phyloP scores from a whole-genome alignment of 805 yeast genomes.

The Ogataea nakhonphanomensis region DNA sequence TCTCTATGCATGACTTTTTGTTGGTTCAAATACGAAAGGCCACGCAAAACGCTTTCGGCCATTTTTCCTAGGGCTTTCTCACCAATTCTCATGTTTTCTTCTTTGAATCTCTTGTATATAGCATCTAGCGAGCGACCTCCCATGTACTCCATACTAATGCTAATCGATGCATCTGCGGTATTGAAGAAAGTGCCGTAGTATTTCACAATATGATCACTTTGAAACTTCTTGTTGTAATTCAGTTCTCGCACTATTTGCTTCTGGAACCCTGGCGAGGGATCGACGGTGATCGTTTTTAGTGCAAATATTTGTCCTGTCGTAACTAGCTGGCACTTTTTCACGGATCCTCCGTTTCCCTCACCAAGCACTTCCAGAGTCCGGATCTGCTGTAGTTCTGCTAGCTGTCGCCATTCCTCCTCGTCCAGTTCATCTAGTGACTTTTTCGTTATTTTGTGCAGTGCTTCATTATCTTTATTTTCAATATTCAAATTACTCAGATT shows the following conservation, averaged over 20 bases:
- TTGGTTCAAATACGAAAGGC: conserved; percentile 83
- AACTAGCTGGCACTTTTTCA: conserved; percentile 67
- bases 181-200: conserved; percentile 91
- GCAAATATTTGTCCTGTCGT: conserved; percentile 70
- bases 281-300: conserved; percentile 66
- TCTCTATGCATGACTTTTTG: conserved; percentile 90
- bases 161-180: conserved; percentile 73
- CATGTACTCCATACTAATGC: conserved; percentile 97
- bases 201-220: conserved; percentile 80
- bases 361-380: conserved; percentile 72
- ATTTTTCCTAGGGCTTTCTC: conserved; percentile 90
- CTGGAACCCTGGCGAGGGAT: conserved; percentile 82
- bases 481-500: conserved; percentile 10
- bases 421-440: conserved; percentile 43
- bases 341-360: conserved; percentile 94
- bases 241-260: conserved; percentile 88
- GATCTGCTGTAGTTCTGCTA: conserved; percentile 58
- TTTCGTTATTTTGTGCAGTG: background rate
- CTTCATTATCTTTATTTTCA: conserved; percentile 1
- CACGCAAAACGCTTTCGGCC: conserved; percentile 80
- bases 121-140: conserved; percentile 91
- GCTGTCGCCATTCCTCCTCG: conserved; percentile 70
- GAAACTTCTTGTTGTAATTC: conserved; percentile 80
- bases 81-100: conserved; percentile 80
- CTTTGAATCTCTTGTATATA: conserved; percentile 72